Evolutionary conservation across 2,329 filamentous ascomycete genomes (phyloP).

Genomic region (Mycosphaerelloides madeirae): DNA sequence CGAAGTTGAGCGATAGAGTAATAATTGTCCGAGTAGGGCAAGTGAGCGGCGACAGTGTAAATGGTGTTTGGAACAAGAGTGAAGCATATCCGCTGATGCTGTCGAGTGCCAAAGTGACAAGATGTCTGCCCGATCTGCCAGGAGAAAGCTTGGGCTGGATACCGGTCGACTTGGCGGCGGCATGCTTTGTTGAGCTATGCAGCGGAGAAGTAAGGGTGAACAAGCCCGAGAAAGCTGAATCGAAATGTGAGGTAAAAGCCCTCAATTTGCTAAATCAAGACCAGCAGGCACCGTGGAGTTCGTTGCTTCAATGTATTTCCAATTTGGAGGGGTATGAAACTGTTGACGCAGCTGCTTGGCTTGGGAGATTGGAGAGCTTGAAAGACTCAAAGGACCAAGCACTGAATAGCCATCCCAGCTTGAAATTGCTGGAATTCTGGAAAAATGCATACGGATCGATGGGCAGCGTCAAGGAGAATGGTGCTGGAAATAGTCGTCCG

Average conservation of each 20-base stretch:
- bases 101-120: conserved; percentile 36
- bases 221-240: conserved; percentile 20
- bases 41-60: conserved; percentile 40
- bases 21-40: conserved; percentile 47
- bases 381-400: conserved; percentile 23
- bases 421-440: conserved; percentile 50
- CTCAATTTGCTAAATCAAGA: conserved; percentile 50
- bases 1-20: conserved; percentile 31
- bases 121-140: conserved; percentile 39
- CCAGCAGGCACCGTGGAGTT: conserved; percentile 40
- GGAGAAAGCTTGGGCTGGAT: conserved; percentile 42
- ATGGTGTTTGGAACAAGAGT: conserved; percentile 46
- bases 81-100: conserved; percentile 50
- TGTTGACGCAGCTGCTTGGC: conserved; percentile 41
- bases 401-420: conserved; percentile 39
- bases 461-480: too few relatives aligned
- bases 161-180: conserved; percentile 44
- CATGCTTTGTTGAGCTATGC: conserved; percentile 38
- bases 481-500: too few relatives aligned
- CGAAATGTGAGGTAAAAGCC: conserved; percentile 27
- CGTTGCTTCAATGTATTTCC: conserved; percentile 45
- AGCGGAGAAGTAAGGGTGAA: conserved; percentile 12
- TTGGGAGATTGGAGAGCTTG: conserved; percentile 33
- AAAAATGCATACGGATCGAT: conserved; percentile 37
- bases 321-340: conserved; percentile 37